Conservation (phyloP, 805 yeast species). For the Yamadazyma takamatsuzukensis region DNA sequence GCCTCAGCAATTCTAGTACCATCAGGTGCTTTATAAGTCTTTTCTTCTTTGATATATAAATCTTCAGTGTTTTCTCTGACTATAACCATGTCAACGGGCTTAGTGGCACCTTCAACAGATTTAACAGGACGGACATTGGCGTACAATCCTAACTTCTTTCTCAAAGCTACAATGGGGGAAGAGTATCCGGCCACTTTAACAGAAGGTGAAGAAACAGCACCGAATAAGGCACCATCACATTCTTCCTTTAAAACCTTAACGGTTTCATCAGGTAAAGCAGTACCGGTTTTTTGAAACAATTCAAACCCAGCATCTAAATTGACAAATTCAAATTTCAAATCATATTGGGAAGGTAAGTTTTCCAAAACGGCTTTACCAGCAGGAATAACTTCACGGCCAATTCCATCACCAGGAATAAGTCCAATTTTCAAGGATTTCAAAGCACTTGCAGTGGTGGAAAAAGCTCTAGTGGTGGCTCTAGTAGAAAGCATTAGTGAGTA, state of each 20-base stretch:
- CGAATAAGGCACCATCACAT: conserved; percentile 97
- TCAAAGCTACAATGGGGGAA: conserved; percentile 97
- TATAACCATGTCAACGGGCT: conserved; percentile 95
- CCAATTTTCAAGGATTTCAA: conserved; percentile 44
- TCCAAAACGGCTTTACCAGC: conserved; percentile 89
- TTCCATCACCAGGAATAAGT: conserved; percentile 97
- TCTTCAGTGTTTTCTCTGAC: conserved; percentile 99
- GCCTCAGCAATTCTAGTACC: conserved; percentile 96
- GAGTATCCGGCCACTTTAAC: conserved; percentile 94
- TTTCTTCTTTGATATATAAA: conserved; percentile 92
- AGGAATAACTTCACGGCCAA: conserved; percentile 96
- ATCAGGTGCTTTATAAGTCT: conserved; percentile 64
- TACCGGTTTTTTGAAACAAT: conserved; percentile 89
- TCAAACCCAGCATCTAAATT: conserved; percentile 93
- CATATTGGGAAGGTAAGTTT: conserved; percentile 71
- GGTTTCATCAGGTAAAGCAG: conserved; percentile 92
- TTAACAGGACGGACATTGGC: conserved; percentile 98
- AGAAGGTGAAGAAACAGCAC: conserved; percentile 95
- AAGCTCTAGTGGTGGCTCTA: conserved; percentile 10
- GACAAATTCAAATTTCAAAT: conserved; percentile 79
- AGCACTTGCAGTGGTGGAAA: conserved; percentile 16
- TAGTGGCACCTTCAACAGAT: conserved; percentile 78
- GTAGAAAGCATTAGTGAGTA: conserved; percentile 7
- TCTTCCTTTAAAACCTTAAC: conserved; percentile 69
- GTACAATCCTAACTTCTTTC: conserved; percentile 90